Base-by-base conservation (phyloP, 352 stramenopile species). In the Pythium rhizo-oryzae region DNA sequence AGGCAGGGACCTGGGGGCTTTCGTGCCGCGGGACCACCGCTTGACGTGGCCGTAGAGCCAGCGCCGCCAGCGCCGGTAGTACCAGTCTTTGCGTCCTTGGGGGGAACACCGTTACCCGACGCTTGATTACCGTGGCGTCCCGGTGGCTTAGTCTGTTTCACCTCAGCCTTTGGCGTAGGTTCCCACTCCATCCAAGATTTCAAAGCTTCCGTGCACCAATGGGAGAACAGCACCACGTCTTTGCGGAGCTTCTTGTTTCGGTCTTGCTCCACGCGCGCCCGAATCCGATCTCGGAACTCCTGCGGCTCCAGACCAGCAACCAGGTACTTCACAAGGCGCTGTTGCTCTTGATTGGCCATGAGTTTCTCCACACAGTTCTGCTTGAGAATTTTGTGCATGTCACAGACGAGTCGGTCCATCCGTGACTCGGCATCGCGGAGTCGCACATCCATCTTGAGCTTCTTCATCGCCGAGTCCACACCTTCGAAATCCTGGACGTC, bases 271-370 rank as follows among this genome's bases (percentile, higher is more conserved):
- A 65, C 33, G 8, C 37, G 28, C 1, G 21, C 15, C 2, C 41
- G 3, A 0, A 51, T 51, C 30, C 15, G 2, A 7, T 57, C 33
- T 15, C 28, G 15, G 46, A 65, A 65, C 4, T 51, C 35, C 30
- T 9, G 8, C 3, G 47, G 59, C n/a, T 65, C 46, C 19, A 65
- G 4, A 0, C n/a, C 59, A 8, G 24, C 49, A 9, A 58, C 9
- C 46, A 65, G 21, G 33, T 65, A 65, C 49, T 59, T 49, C 11
- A 65, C 59, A 2, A 65, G 33, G 8, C 55, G 55, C 21, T 21
- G 21, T 2, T 37, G 33, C 59, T 65, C 59, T 7, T 65, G 18
- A 0, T 49, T 28, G 2, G 35, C 18, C 49, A 58, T 57, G n/a
- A 41, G 5, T 19, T 47, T 16, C 44, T 65, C 49, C 1, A 65